Evolutionary conservation across 2,329 filamentous ascomycete species (phyloP).

Genomic region (Aspergillus niger): DNA sequence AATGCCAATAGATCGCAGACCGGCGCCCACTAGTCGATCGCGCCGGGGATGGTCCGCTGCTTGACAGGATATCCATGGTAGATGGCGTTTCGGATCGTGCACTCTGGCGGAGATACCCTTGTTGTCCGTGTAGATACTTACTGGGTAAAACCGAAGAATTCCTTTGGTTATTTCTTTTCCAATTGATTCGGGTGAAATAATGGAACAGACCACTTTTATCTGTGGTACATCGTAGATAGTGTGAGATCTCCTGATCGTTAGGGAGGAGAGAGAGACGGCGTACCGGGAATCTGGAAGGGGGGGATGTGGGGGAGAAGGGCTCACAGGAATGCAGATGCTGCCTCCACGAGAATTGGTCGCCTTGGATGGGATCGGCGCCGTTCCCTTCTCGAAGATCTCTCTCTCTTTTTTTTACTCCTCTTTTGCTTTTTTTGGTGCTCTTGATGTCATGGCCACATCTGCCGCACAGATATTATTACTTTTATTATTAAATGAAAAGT

Average conservation of each 20-base stretch:
- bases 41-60: background rate
- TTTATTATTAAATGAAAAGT: background rate
- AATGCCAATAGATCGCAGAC: constrained; percentile 17
- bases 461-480: background rate
- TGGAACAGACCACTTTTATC: no score
- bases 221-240: no score
- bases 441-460: background rate
- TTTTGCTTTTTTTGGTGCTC: background rate
- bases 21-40: constrained; percentile 14
- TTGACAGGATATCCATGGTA: background rate
- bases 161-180: no score
- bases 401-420: background rate
- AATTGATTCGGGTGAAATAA: no score
- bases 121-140: background rate
- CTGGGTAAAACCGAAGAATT: background rate
- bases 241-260: no score
- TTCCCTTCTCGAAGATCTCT: background rate
- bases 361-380: background rate
- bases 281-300: constrained; percentile 1
- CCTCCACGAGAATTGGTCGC: constrained; percentile 3
- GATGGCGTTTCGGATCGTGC: background rate
- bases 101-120: background rate
- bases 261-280: no score
- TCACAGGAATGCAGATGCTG: background rate
- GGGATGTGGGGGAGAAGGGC: background rate